Percentiles rank a stretch among this genome's conserved stretches.
Evolutionary conservation across 768 basidiomycete genomes (phyloP).

Genomic region (Pleurotus pulmonarius): DNA sequence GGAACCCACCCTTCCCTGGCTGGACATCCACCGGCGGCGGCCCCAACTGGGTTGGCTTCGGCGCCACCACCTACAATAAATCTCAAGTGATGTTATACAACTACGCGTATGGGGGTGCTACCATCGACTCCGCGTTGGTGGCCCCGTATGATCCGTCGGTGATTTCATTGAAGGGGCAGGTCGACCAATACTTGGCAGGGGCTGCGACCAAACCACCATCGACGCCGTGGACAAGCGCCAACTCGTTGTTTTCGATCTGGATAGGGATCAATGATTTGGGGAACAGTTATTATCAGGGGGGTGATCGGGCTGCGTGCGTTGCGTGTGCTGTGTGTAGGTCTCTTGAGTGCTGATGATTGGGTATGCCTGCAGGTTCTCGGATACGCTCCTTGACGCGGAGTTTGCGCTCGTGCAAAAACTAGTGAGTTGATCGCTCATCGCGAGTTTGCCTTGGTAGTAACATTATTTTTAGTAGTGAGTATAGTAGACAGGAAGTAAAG

Average conservation of each 20-base stretch:
- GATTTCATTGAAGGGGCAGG: constrained; percentile 57
- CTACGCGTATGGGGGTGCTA: constrained; percentile 64
- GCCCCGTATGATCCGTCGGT: constrained; percentile 48
- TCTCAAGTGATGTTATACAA: constrained; percentile 57
- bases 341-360: not conserved
- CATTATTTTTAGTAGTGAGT: constrained; percentile 26
- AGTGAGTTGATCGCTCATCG: constrained; percentile 23
- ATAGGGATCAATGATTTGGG: constrained; percentile 74
- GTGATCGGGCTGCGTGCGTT: constrained; percentile 45
- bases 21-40: constrained; percentile 52
- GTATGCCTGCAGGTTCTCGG: constrained; percentile 35
- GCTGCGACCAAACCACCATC: constrained; percentile 44
- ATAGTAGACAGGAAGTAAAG: not conserved
- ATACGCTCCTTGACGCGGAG: constrained; percentile 43
- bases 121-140: constrained; percentile 57
- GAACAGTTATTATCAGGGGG: constrained; percentile 46
- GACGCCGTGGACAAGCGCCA: constrained; percentile 52
- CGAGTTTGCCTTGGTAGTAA: constrained; percentile 5
- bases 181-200: constrained; percentile 49
- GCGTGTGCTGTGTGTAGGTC: not conserved
- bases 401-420: constrained; percentile 48
- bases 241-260: constrained; percentile 62
- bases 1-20: constrained; percentile 53
- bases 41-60: constrained; percentile 59
- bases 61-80: constrained; percentile 48